Base-by-base conservation (phyloP, 83 land plant species). In the Picea engelmannii region DNA sequence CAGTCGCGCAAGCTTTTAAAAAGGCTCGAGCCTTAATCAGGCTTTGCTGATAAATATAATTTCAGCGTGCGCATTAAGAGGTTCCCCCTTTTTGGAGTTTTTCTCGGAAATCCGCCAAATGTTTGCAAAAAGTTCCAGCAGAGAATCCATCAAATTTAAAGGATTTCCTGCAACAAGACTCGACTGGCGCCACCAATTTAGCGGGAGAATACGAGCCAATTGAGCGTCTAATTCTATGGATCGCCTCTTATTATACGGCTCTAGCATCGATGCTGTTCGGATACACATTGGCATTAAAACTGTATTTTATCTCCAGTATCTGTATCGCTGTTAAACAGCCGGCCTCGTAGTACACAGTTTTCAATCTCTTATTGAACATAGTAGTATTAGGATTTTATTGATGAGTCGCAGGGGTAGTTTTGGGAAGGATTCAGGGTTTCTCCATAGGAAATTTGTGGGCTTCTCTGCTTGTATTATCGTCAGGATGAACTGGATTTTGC, bases 401-500 rank as follows among this genome's bases (percentile, higher is more conserved):
- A 76, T 55, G 78, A 42, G 49, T 55, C 78, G 11, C 9, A 66
- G 68, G 68, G 68, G 68, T 2, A 66, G 25, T 21, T 76, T 47
- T 12, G 78, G 58, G 47, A 49, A 49, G 16, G 49, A 23, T 44
- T 49, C 61, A 55, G 61, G 13, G 61, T 49, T 76, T 76, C 31
- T 49, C 61, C 25, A 13, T 25, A 23, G 23, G 47, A 55, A 47
- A 24, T 49, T 12, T 76, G 23, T 15, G 49, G 86, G 84, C 66
- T 76, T 78, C 60, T 84, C 87, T 13, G 69, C 71, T 27, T 74
- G 60, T 25, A 76, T 5, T 40, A 88, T 75, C 15, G 80, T 86
- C 42, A 85, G 74, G 59, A 89, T 92, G 92, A 88, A 84, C 59
- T 84, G 86, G 91, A 92, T 90, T 66, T 81, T 90, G 86, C 83